phyloP scores from a whole-genome alignment of 2,329 filamentous ascomycete genomes.

The Simplicillium sp. region DNA sequence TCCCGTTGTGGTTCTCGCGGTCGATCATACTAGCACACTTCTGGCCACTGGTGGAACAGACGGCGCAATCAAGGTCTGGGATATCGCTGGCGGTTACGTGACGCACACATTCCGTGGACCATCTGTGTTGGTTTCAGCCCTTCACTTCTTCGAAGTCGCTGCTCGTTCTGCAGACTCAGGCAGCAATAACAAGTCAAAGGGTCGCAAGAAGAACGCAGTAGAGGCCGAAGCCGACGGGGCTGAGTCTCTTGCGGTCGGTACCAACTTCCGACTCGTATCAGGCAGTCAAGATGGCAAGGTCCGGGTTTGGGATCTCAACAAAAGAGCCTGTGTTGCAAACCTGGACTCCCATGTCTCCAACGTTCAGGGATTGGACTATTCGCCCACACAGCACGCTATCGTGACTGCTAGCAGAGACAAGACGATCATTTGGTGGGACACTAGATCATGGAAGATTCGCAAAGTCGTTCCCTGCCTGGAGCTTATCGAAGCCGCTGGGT shows the following conservation, averaged over 20 bases:
- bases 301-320: constrained; percentile 83
- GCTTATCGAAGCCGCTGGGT: constrained; percentile 74
- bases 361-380: constrained; percentile 81
- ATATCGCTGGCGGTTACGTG: constrained; percentile 78
- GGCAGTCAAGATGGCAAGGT: constrained; percentile 93
- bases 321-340: constrained; percentile 64
- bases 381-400: constrained; percentile 60
- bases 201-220: constrained; percentile 20
- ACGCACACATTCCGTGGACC: constrained; percentile 95
- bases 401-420: constrained; percentile 87
- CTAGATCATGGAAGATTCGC: constrained; percentile 71
- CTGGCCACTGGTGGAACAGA: constrained; percentile 90
- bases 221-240: constrained; percentile 27
- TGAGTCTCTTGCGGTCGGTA: constrained; percentile 28
- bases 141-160: constrained; percentile 81
- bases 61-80: constrained; percentile 93
- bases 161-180: constrained; percentile 22
- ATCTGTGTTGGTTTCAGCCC: constrained; percentile 79
- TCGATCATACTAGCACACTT: constrained; percentile 80
- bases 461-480: constrained; percentile 80
- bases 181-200: constrained; percentile 22
- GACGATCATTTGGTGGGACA: constrained; percentile 88
- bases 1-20: constrained; percentile 76
- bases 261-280: constrained; percentile 72
- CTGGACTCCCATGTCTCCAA: constrained; percentile 92